A percentile compares a stretch with the other conserved stretches of the same genome.
phyloP scores from a whole-genome alignment of 2,329 filamentous ascomycete species.

The Fusarium musae region DNA sequence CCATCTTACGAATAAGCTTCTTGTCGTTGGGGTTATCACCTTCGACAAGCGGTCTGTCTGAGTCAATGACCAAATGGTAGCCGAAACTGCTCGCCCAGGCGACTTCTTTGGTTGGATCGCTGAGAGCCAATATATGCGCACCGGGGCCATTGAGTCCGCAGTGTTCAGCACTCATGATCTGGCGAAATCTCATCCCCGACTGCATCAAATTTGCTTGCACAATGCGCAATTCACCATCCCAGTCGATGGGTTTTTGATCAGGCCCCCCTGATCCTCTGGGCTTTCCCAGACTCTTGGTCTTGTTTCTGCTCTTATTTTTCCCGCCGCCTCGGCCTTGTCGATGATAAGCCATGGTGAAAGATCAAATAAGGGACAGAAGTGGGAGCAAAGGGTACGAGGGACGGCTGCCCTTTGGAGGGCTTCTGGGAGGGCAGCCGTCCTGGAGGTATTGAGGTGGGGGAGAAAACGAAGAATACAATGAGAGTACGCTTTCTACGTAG shows the following conservation, averaged over 20 bases:
- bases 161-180: background rate
- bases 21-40: background rate
- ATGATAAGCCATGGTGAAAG: background rate
- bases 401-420: background rate
- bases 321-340: background rate
- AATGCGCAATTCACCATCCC: background rate
- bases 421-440: background rate
- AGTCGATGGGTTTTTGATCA: background rate
- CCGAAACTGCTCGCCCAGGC: background rate
- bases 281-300: background rate
- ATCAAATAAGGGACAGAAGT: background rate
- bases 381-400: fast-evolving
- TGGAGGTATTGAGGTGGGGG: too few relatives aligned
- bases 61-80: background rate
- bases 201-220: background rate
- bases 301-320: background rate
- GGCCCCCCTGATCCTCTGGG: background rate
- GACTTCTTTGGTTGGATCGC: background rate
- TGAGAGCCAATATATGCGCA: background rate
- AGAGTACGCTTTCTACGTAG: too few relatives aligned
- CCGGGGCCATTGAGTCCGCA: background rate
- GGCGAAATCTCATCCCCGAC: background rate
- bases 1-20: background rate
- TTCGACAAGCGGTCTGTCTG: background rate
- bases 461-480: too few relatives aligned